Percentiles rank a stretch among this genome's conserved stretches.
Evolutionary conservation across 2,329 filamentous ascomycete genomes (phyloP).

Genomic region (Penicillium hordei): DNA sequence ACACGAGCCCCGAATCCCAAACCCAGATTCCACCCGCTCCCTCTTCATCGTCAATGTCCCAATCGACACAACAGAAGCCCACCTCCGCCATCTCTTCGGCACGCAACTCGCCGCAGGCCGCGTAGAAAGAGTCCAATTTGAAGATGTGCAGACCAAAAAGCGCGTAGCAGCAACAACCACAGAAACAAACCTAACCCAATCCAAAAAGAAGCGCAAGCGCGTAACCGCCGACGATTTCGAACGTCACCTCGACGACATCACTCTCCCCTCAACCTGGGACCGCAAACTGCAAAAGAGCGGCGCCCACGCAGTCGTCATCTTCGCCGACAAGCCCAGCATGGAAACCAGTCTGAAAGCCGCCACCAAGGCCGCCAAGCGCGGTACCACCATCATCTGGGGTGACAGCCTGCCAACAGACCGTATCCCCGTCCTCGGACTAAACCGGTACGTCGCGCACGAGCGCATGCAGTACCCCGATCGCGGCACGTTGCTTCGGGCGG

Average conservation of each 20-base stretch:
- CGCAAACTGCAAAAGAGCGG: constrained; percentile 70
- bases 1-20: constrained; percentile 76
- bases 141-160: constrained; percentile 50
- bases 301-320: constrained; percentile 74
- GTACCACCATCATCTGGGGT: constrained; percentile 68
- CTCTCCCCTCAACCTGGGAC: constrained; percentile 72
- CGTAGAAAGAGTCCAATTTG: constrained; percentile 76
- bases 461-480: constrained; percentile 69
- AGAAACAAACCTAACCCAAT: constrained; percentile 23
- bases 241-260: constrained; percentile 58
- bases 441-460: constrained; percentile 63
- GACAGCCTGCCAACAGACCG: constrained; percentile 56
- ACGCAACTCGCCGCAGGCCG: constrained; percentile 72
- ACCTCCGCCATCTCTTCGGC: constrained; percentile 74
- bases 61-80: constrained; percentile 73
- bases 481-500: constrained; percentile 64
- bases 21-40: constrained; percentile 70
- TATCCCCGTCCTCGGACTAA: constrained; percentile 56
- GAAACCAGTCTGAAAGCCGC: constrained; percentile 75
- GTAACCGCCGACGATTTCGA: constrained; percentile 50
- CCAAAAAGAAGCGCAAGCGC: constrained; percentile 57
- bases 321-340: constrained; percentile 79
- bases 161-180: constrained; percentile 19
- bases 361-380: constrained; percentile 59
- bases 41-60: constrained; percentile 92